Base-by-base conservation (phyloP, 1,284 basidiomycete genomes). In the Apiotrichum veenhuisii region DNA sequence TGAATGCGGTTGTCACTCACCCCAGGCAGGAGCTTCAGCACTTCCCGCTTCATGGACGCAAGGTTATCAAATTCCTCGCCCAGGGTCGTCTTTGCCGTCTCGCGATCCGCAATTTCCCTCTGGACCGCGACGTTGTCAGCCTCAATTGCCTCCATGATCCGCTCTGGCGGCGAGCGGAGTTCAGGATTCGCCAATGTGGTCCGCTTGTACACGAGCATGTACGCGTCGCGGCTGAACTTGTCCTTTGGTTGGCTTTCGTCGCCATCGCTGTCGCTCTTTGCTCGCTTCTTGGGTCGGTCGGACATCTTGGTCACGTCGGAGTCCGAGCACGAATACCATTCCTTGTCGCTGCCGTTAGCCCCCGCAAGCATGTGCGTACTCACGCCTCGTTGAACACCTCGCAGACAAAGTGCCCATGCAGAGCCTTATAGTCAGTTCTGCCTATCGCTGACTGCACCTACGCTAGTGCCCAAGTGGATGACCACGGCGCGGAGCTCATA, bases 321-420 rank as follows among this genome's bases (percentile, higher is more conserved):
- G 68, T 96, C 92, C 64, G 93, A 90, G 74, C 90, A 95, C 60
- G 86, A 84, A 70, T 87, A 92, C 92, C 92, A 96, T n/a, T 84
- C 80, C 38, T 82, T 75, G 44, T 81, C 80, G 45, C 89, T 91
- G 63, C 46, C 49, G 48, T 64, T 26, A 58, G 55, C 56, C 15
- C 7, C 2, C 3, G 15, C 15, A 8, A 5, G 2, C 23, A 2
- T 27, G 1, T 18, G 3, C 14, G 27, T 43, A 77, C 85, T 67
- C 68, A 93, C 90, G 76, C 75, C 43, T 81, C 79, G 70, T 94
- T 89, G 67, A 85, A 87, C 8, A 92, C 88, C 68, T 94, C 88
- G 27, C 89, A 89, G 65, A 91, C 87, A 67, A 96, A 96, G 71
- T 96, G 92, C 3, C 92, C 92, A 65, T 91, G 88, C 75, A 93